Conservation (phyloP, 1,284 basidiomycete genomes). For the Sanghuangporus sanghuang region DNA sequence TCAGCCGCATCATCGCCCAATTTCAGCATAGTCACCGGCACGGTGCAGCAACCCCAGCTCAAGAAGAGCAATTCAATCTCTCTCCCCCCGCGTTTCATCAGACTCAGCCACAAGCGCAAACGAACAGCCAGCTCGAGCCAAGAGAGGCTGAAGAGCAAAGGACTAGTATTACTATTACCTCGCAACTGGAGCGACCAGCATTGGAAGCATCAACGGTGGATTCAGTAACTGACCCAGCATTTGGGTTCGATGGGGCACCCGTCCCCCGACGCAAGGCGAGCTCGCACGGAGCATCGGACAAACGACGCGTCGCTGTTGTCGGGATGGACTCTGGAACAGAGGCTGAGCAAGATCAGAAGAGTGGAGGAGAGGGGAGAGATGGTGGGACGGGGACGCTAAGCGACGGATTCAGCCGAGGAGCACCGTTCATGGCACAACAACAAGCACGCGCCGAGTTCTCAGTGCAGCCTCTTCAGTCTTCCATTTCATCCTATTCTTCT, state of each 20-base stretch:
- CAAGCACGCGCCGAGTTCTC: neutral
- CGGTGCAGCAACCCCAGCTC: neutral
- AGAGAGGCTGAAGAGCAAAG: neutral
- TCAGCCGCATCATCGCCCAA: neutral
- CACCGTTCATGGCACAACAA: conserved; percentile 19
- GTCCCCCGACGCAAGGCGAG: conserved; percentile 34
- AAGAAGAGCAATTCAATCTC: neutral
- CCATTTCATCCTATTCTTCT: neutral
- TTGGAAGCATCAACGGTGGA: neutral
- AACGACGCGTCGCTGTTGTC: conserved; percentile 61
- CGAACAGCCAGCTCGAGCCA: no score
- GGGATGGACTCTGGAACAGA: conserved; percentile 39
- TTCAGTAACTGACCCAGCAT: neutral
- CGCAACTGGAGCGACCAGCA: neutral
- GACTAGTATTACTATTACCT: neutral
- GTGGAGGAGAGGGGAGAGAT: neutral
- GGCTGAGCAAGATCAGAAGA: conserved; percentile 16
- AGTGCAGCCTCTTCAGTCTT: conserved; percentile 8
- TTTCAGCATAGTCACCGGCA: neutral
- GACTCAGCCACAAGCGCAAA: neutral
- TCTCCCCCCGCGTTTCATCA: neutral
- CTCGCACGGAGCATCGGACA: conserved; percentile 52
- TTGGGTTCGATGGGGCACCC: neutral
- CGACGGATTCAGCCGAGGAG: conserved; percentile 9
- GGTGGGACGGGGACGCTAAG: neutral